Conservation (phyloP, 1,139 yeast species). For the Magnusiomyces ingens region DNA sequence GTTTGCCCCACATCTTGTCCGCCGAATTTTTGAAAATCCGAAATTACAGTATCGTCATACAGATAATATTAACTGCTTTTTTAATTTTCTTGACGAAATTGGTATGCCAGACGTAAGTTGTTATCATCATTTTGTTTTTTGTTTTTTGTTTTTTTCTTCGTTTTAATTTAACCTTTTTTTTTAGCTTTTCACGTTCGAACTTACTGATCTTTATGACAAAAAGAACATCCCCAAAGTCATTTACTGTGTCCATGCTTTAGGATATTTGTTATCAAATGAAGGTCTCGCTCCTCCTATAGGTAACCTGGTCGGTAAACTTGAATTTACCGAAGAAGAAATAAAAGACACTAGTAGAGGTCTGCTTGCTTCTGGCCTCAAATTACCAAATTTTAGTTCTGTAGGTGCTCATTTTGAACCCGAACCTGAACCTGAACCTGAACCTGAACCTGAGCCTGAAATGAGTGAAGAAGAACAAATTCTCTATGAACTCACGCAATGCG, state of each 20-base stretch:
- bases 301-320: conserved; percentile 54
- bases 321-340: conserved; percentile 63
- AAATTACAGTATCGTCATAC: conserved; percentile 82
- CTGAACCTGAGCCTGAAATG: conserved; percentile 21
- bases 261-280: conserved; percentile 56
- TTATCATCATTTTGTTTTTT: neutral
- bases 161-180: conserved; percentile 2
- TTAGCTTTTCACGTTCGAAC: conserved; percentile 68
- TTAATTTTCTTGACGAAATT: conserved; percentile 60
- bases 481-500: conserved; percentile 26
- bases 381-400: conserved; percentile 40
- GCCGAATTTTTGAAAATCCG: conserved; percentile 48
- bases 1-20: conserved; percentile 62
- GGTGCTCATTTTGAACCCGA: conserved; percentile 30
- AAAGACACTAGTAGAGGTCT: conserved; percentile 60
- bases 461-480: conserved; percentile 30
- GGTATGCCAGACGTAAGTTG: conserved; percentile 55
- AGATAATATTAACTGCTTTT: conserved; percentile 84
- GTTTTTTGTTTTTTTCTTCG: neutral
- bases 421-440: conserved; percentile 18
- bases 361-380: conserved; percentile 38
- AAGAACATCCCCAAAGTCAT: conserved; percentile 91
- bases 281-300: conserved; percentile 55
- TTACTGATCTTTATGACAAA: conserved; percentile 88
- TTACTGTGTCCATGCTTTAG: conserved; percentile 85